A percentile compares a stretch with the other conserved stretches of the same genome.
Evolutionary conservation across 768 basidiomycete genomes (phyloP).

Genomic region (Pholiota microspora): DNA sequence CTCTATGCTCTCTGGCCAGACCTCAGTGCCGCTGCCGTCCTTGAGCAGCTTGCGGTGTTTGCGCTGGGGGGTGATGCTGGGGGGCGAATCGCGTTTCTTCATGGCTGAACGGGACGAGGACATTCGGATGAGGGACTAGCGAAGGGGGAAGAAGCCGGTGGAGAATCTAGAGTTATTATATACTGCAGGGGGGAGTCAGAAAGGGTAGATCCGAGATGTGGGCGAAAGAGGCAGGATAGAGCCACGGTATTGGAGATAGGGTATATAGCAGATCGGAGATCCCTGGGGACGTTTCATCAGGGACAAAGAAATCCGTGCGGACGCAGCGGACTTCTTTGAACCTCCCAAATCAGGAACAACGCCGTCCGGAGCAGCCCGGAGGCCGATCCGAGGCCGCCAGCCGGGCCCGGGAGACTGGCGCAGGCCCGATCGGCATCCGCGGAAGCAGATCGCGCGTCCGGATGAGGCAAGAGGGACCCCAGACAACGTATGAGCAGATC

Average conservation of each 20-base stretch:
- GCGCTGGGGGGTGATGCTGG: constrained; percentile 67
- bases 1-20: constrained; percentile 82
- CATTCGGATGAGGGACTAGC: constrained; percentile 9
- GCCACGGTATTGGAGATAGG: constrained; percentile 48
- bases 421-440: constrained; percentile 9
- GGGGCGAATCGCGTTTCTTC: constrained; percentile 30
- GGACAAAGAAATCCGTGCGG: constrained; percentile 15
- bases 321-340: constrained; percentile 25
- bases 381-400: not conserved
- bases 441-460: constrained; percentile 5
- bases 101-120: constrained; percentile 17
- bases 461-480: constrained; percentile 16
- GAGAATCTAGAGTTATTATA: constrained; percentile 21
- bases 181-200: not conserved
- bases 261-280: constrained; percentile 27
- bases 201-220: constrained; percentile 47
- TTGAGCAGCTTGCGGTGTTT: constrained; percentile 86
- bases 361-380: constrained; percentile 6
- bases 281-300: constrained; percentile 16
- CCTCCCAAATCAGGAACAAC: constrained; percentile 28
- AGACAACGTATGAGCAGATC: not conserved
- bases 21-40: constrained; percentile 71
- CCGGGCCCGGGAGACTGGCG: constrained; percentile 11
- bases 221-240: constrained; percentile 46
- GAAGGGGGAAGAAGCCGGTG: constrained; percentile 18